Base-by-base conservation (phyloP, 768 basidiomycete species). In the Sistotremastrum niveocremeum region DNA sequence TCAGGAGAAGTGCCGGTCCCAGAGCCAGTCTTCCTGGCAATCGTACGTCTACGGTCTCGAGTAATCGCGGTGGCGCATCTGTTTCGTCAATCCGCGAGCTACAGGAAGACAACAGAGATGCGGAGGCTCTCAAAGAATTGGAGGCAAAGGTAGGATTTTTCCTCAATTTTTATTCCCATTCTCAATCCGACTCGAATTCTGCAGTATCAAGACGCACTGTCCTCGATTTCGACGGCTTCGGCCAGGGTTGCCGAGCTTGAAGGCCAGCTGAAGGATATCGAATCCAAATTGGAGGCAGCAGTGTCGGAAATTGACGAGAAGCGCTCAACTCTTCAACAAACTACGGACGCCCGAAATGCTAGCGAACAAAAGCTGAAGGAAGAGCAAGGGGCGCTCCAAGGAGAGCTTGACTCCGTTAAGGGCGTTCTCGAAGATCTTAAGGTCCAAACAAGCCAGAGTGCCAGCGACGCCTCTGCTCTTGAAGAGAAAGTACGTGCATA, bases 31-130 rank as follows among this genome's bases (percentile, higher is more conserved):
- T 73, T 35, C 54, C 65, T 8, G 44, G 45, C 10, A 5, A 29
- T 36, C 58, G 10, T 32, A 51, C 28, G 35, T 54, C 62, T 20
- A 54, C 59, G n/a, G 42, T 57, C 6, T 56, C 65, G 9, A 46
- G 72, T 30, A 57, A 62, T 31, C 69, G 74, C 11, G 60, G 73
- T 31, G 55, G 74, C 36, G 64, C 69, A 29, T 86, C 84, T 9
- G 77, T 86, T 41, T 72, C 81, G n/a, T 84, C 84, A 6, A 77
- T 86, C 48, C 72, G 70, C 48, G 85, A 85, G 54, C 65, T 80
- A 11, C 75, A 72, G 50, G 79, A 78, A 50, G 20, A 20, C 20
- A 20, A 20, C 20, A 20, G 20, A 20, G 77, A 78, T 51, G 65
- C 62, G n/a, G 76, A 74, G 54, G 71, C 61, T 8, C 51, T 77